phyloP scores from a whole-genome alignment of 192 early-diverging fungal genomes.

The Funneliformis mosseae region DNA sequence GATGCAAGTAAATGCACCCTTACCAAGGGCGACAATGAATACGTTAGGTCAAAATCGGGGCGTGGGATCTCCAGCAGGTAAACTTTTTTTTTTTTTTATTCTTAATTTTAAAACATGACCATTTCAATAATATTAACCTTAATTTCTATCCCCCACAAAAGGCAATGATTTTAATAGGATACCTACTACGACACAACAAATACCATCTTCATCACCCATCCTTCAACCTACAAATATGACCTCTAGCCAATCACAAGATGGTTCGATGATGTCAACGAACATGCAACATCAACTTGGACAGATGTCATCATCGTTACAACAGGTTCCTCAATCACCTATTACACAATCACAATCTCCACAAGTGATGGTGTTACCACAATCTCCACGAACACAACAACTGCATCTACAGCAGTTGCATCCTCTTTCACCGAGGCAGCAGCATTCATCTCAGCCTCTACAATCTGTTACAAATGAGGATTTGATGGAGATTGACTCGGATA shows the following conservation, averaged over 20 bases:
- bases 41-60: not conserved
- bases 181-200: not conserved
- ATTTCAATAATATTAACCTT: not conserved
- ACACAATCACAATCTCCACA: not conserved
- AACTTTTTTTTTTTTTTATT: no score
- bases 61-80: not conserved
- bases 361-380: not conserved
- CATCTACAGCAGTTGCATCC: not conserved
- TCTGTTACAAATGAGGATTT: not conserved
- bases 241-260: not conserved
- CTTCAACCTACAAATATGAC: no score
- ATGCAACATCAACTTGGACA: no score
- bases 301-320: no score
- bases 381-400: not conserved
- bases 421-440: not conserved
- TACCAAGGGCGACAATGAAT: not conserved
- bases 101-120: no score
- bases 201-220: not conserved
- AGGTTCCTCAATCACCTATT: no score
- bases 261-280: not conserved
- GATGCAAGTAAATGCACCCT: not conserved
- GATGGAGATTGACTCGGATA: not conserved
- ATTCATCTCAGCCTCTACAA: slow-evolving; percentile 2
- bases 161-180: not conserved
- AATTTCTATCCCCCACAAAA: not conserved